Evolutionary conservation across 768 basidiomycete genomes (phyloP), one percentile per base, ranked within the genome.

Genomic region (Leccinum arenicola): DNA sequence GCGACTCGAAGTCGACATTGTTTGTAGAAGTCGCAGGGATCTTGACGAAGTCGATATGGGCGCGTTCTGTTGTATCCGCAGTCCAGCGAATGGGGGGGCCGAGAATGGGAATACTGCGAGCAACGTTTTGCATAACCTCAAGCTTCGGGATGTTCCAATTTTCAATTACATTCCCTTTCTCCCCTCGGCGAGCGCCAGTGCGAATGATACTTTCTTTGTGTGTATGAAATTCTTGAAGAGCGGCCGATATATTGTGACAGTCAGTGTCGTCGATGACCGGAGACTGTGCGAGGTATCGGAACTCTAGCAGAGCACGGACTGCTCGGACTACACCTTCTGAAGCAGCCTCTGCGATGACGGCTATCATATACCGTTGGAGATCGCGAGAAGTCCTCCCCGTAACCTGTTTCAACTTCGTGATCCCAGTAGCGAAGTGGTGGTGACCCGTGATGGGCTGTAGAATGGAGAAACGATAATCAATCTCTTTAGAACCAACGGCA

Each of bases 121-220:
- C 57, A 5, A 78, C 68, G 40, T 69, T 74, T 19, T 77, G 75
- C 23, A 78, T 59, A 15, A 76, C 62, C 43, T 78, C 72, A 4
- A 80, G 72, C 60, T 81, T 81, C 1, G 76, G 79, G 47, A 81
- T 79, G 9, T 73, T 50, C 66, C 73, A 80, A 50, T 77, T 59
- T 9, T 72, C 43, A 35, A 75, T 71, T 1, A 68, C 47, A 6
- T 67, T 55, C 27, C 67, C 61, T 35, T 57, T 61, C 45, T 67
- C 70, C 31, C 74, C 70, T 5, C 51, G 15, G 17, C 68, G 60
- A 14, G 10, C 4, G 1, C 6, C 6, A 2, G 17, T 11, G 25
- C 29, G n/a, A 2, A 6, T 54, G 15, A 45, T 45, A 29, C 17
- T 8, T 2, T 54, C n/a, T 15, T 54, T 54, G 43, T 54, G 6